Evolutionary conservation across 441 rosid genomes (phyloP).

Genomic region (Manihot esculenta): DNA sequence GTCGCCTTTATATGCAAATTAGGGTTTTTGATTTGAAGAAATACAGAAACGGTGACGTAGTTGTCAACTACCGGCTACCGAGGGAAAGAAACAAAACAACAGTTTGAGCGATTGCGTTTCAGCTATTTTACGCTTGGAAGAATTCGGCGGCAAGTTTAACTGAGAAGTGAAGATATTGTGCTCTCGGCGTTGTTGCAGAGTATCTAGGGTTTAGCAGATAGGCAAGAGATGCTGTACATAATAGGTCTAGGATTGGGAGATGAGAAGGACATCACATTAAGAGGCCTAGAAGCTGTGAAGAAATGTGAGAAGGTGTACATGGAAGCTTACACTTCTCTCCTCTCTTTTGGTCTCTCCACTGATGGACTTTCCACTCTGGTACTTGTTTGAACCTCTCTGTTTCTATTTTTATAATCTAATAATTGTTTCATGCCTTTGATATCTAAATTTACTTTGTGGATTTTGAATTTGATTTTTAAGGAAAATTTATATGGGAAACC

Average conservation of each 20-base stretch:
- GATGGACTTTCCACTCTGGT: slow-evolving; percentile 79
- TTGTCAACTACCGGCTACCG: too few relatives aligned
- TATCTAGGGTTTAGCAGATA: slow-evolving; percentile 16
- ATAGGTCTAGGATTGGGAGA: slow-evolving; percentile 86
- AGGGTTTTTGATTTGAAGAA: too few relatives aligned
- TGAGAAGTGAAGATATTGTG: background rate
- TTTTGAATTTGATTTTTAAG: slow-evolving; percentile 30
- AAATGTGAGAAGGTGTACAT: slow-evolving; percentile 76
- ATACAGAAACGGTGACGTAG: too few relatives aligned
- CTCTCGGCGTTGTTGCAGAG: too few relatives aligned
- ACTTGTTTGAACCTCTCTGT: background rate
- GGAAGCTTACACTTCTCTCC: slow-evolving; percentile 95
- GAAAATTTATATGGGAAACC: slow-evolving; percentile 70
- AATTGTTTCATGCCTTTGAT: background rate
- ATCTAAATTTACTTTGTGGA: background rate
- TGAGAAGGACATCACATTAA: slow-evolving; percentile 76
- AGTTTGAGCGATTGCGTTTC: too few relatives aligned
- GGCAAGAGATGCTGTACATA: slow-evolving; percentile 61
- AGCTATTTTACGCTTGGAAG: too few relatives aligned
- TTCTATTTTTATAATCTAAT: background rate
- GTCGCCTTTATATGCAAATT: too few relatives aligned
- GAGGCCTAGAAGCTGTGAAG: slow-evolving; percentile 78
- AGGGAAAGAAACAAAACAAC: too few relatives aligned
- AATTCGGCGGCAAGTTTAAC: background rate
- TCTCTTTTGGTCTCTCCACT: slow-evolving; percentile 79